A percentile compares a stretch with the other conserved stretches of the same genome.
Conservation (phyloP, 2,329 filamentous ascomycete genomes). For the Alternaria sp. region DNA sequence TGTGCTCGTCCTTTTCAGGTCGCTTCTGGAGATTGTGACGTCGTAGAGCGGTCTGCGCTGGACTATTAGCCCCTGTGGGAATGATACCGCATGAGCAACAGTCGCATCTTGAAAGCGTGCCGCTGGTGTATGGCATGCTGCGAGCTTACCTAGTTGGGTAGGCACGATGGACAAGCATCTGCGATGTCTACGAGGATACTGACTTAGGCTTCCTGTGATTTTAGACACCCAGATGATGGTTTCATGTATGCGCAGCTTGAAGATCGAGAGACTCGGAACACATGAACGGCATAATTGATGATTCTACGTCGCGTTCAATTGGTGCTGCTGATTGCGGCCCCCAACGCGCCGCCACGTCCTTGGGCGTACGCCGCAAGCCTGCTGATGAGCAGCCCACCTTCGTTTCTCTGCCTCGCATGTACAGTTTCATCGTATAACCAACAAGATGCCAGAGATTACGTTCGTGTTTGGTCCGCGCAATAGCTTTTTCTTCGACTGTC, state of each 20-base stretch:
- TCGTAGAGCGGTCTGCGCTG: background rate
- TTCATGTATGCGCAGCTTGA: background rate
- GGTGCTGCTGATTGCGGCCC: background rate
- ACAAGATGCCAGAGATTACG: conserved; percentile 39
- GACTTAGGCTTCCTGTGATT: background rate
- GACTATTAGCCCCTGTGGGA: background rate
- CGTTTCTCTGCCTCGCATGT: background rate
- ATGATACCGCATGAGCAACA: background rate
- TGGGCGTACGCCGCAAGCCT: conserved; percentile 1
- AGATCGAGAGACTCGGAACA: background rate
- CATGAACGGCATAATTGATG: background rate
- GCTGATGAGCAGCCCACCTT: background rate
- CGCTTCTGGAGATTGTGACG: background rate
- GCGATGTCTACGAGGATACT: background rate
- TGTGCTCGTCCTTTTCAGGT: background rate
- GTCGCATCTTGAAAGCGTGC: background rate
- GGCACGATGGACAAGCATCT: background rate
- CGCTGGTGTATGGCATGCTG: background rate
- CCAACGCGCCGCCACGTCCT: conserved; percentile 8
- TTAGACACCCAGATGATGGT: background rate
- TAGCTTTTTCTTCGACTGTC: conserved; percentile 46
- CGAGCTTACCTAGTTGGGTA: background rate
- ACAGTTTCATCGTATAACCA: background rate
- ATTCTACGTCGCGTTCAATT: background rate
- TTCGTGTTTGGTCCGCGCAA: conserved; percentile 47